Conservation (phyloP, 345 rosid species). For the Syzygium jambos region DNA sequence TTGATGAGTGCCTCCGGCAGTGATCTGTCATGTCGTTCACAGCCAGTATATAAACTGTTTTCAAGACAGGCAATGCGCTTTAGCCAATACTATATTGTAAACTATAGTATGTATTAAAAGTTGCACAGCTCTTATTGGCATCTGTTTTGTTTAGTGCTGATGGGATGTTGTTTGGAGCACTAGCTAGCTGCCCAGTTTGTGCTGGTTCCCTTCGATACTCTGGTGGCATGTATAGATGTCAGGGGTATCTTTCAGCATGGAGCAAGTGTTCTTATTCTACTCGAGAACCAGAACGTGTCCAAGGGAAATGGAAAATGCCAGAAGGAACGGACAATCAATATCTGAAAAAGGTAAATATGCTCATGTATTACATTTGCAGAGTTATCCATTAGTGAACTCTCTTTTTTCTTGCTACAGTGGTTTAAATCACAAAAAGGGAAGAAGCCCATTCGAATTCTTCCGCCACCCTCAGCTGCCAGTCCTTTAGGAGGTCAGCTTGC, state of each 20-base stretch:
- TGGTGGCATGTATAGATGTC: conserved; percentile 72
- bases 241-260: conserved; percentile 77
- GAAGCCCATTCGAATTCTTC: conserved; percentile 63
- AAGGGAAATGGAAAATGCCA: conserved; percentile 83
- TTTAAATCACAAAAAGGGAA: conserved; percentile 61
- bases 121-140: not conserved
- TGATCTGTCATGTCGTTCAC: not conserved
- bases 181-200: conserved; percentile 63
- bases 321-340: conserved; percentile 55
- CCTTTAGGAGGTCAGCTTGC: conserved; percentile 35
- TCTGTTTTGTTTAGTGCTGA: conserved; percentile 51
- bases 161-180: conserved; percentile 96
- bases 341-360: conserved; percentile 44
- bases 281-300: conserved; percentile 58
- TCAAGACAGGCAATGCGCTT: not conserved
- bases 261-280: conserved; percentile 82
- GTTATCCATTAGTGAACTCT: not conserved
- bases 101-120: not conserved
- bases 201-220: conserved; percentile 61
- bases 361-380: not conserved
- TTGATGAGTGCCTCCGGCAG: not conserved
- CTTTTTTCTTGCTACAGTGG: conserved; percentile 55
- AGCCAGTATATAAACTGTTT: not conserved
- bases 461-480: conserved; percentile 25
- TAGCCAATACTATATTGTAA: not conserved